These are phyloP conservation scores for Mortierella sp. DNA, from an alignment of 371 early-diverging fungal genomes.

Conservation along the genomic window DNA sequence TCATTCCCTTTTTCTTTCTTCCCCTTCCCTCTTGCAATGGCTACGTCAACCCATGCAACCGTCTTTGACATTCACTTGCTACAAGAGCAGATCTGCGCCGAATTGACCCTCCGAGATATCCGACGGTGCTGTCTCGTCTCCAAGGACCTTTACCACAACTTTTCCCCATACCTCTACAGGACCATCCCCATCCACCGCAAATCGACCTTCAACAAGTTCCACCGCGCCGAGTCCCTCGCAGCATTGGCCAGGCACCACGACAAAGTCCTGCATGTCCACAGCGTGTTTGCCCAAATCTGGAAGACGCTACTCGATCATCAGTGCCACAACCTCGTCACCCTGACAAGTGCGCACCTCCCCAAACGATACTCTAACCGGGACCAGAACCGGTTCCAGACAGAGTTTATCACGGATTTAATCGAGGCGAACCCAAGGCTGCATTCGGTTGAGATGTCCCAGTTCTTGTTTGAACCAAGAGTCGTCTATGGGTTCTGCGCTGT, in stretches of 20 bases:
- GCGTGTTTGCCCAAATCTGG: constrained; percentile 23
- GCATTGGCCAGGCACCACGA: constrained; percentile 11
- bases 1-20: not conserved
- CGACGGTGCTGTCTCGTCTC: constrained; percentile 24
- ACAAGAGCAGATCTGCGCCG: constrained; percentile 12
- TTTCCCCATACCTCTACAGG: constrained; percentile 13
- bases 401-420: not conserved
- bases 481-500: not conserved
- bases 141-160: constrained; percentile 10
- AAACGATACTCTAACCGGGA: constrained; percentile 1
- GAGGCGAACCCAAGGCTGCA: not conserved
- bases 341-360: not conserved
- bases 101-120: constrained; percentile 12
- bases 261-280: not conserved
- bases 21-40: not conserved
- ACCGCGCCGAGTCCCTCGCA: not conserved
- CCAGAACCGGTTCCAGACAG: not conserved
- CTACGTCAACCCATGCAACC: not conserved
- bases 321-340: constrained; percentile 4
- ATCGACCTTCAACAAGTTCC: constrained; percentile 19
- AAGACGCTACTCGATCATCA: not conserved
- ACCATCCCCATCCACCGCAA: constrained; percentile 13
- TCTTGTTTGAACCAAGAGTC: not conserved
- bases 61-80: constrained; percentile 29
- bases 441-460: not conserved